A percentile compares a stretch with the other conserved stretches of the same genome.
phyloP scores from a whole-genome alignment of 306 rosid genomes.

The Castanea mollissima region DNA sequence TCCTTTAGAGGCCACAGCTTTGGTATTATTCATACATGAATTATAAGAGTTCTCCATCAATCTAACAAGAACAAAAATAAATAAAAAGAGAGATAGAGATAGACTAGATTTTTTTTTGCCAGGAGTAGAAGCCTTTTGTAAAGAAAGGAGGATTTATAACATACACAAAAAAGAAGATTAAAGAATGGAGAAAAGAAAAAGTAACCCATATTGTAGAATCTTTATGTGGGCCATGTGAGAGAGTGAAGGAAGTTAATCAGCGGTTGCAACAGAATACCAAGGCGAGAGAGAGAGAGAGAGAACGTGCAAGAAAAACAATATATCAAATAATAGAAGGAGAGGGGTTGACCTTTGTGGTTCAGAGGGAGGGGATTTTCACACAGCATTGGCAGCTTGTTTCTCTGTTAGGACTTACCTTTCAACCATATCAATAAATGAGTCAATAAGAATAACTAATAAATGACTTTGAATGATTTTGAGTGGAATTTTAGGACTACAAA shows the following conservation, averaged over 20 bases:
- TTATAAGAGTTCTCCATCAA: slow-evolving; percentile 53
- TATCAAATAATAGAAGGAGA: slow-evolving; percentile 4
- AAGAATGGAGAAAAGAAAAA: slow-evolving; percentile 32
- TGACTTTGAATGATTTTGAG: slow-evolving; percentile 7
- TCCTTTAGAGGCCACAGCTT: slow-evolving; percentile 18
- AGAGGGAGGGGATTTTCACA: slow-evolving; percentile 24
- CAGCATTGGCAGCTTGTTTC: slow-evolving; percentile 28
- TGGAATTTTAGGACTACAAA: no score
- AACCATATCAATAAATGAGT: slow-evolving; percentile 40
- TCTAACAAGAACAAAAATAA: slow-evolving; percentile 13
- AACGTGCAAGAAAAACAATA: slow-evolving; percentile 33
- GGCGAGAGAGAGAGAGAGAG: slow-evolving; percentile 20
- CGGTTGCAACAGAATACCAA: slow-evolving; percentile 48
- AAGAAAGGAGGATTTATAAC: slow-evolving; percentile 34
- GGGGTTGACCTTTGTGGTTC: slow-evolving; percentile 62
- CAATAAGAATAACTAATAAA: slow-evolving; percentile 8
- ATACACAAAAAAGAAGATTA: slow-evolving; percentile 24
- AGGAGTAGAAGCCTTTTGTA: slow-evolving; percentile 12
- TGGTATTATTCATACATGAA: slow-evolving; percentile 41
- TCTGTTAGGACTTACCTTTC: slow-evolving; percentile 22
- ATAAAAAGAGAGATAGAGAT: neutral
- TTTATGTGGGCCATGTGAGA: slow-evolving; percentile 46
- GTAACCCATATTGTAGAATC: slow-evolving; percentile 36
- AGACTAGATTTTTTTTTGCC: neutral
- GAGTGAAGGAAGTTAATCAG: slow-evolving; percentile 48